phyloP scores from a whole-genome alignment of 768 basidiomycete genomes.

The Boletus subcaerulescens region DNA sequence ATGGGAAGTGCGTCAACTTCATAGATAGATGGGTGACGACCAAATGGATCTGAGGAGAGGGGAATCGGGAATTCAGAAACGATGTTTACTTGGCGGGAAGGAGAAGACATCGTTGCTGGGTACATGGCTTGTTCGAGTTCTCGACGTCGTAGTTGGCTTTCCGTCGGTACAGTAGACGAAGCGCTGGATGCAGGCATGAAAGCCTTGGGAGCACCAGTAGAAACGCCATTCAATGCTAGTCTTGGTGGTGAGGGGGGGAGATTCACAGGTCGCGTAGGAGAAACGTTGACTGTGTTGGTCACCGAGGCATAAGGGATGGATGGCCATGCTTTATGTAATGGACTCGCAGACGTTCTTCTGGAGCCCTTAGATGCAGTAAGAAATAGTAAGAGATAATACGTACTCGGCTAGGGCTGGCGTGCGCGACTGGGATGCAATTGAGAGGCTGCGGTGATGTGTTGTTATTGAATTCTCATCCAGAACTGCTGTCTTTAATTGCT shows the following conservation, averaged over 20 bases:
- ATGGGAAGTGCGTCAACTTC: slow-evolving; percentile 30
- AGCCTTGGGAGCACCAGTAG: slow-evolving; percentile 56
- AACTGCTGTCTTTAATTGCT: slow-evolving; percentile 27
- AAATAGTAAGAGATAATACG: slow-evolving; percentile 8
- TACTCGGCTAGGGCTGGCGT: slow-evolving; percentile 18
- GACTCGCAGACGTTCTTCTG: slow-evolving; percentile 9
- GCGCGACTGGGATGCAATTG: slow-evolving; percentile 12
- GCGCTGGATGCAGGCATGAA: slow-evolving; percentile 29
- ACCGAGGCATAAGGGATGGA: slow-evolving; percentile 43
- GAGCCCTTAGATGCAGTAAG: slow-evolving; percentile 9
- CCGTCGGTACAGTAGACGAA: slow-evolving; percentile 34
- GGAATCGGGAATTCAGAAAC: slow-evolving; percentile 61
- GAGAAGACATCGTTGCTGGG: slow-evolving; percentile 36
- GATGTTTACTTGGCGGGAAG: slow-evolving; percentile 22
- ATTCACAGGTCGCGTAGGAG: slow-evolving; percentile 22
- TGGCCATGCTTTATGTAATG: slow-evolving; percentile 36
- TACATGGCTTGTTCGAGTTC: slow-evolving; percentile 52
- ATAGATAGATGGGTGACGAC: slow-evolving; percentile 58
- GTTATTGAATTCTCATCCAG: slow-evolving; percentile 22
- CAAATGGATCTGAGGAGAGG: slow-evolving; percentile 82
- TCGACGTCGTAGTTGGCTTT: slow-evolving; percentile 48
- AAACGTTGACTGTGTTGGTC: slow-evolving; percentile 16
- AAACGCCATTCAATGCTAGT: slow-evolving; percentile 66
- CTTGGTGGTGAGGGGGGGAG: slow-evolving; percentile 55
- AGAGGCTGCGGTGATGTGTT: slow-evolving; percentile 17